These are phyloP conservation scores for Ganoderma boninense DNA, from an alignment of 1,284 basidiomycete species.

Conservation along the genomic window DNA sequence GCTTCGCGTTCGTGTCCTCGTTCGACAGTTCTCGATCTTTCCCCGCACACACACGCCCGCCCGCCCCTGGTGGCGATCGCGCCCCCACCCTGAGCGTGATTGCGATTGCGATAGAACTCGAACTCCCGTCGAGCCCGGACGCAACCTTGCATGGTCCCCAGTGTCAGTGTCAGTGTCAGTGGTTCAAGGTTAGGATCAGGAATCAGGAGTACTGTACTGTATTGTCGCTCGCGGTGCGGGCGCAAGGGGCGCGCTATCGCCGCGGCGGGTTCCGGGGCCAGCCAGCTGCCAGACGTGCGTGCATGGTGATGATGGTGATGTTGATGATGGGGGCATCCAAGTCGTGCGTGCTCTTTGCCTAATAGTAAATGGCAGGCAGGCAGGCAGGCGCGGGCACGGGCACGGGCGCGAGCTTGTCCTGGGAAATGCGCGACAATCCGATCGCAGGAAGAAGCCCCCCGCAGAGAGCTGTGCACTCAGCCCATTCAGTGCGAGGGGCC, in stretches of 20 bases:
- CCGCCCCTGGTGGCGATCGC: neutral
- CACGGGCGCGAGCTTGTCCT: neutral
- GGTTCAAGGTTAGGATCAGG: neutral
- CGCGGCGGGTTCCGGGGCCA: neutral
- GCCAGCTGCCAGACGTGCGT: too few species aligned
- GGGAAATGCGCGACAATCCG: slow-evolving; percentile 11
- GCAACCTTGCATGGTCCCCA: neutral
- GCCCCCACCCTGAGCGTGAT: neutral
- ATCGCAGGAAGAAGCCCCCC: neutral
- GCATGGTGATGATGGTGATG: too few species aligned
- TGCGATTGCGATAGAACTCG: neutral
- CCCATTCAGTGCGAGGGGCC: neutral
- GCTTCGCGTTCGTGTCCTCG: neutral
- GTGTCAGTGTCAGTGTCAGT: too few species aligned
- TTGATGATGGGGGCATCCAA: too few species aligned
- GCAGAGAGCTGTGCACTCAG: neutral
- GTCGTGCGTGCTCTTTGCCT: too few species aligned
- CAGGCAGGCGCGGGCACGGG: neutral
- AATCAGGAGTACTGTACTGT: neutral
- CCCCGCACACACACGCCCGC: neutral
- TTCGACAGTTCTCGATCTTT: neutral
- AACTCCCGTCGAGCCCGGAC: neutral
- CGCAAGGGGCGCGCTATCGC: neutral
- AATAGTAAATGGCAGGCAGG: too few species aligned
- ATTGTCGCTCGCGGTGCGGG: neutral